Percentiles rank a stretch among this genome's conserved stretches.
These are phyloP conservation scores for Phytophthora quininea DNA, from an alignment of 352 stramenopile species.

Conservation along the genomic window DNA sequence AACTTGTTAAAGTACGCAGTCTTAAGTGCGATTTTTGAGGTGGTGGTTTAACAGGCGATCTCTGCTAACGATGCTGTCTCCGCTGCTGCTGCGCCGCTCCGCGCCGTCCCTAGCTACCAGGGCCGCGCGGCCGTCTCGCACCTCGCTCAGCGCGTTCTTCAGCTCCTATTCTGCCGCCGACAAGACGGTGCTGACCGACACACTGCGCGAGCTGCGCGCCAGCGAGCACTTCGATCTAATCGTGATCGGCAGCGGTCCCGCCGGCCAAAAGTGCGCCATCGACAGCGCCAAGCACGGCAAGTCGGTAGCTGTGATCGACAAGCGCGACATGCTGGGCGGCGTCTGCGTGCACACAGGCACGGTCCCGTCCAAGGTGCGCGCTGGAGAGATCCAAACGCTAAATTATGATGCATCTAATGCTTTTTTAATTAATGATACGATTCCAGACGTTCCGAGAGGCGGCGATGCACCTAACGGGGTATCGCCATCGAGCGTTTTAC, in stretches of 20 bases:
- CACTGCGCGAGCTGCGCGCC: conserved; percentile 80
- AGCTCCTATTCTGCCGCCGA: conserved; percentile 8
- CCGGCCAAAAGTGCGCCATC: conserved; percentile 90
- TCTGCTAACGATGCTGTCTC: background rate
- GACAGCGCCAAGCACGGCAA: conserved; percentile 89
- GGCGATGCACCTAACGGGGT: conserved; percentile 87
- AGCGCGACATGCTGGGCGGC: conserved; percentile 86
- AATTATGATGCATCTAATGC: background rate
- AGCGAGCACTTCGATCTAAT: conserved; percentile 91
- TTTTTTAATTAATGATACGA: background rate
- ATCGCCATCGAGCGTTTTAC: conserved; percentile 91
- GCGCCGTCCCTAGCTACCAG: conserved; percentile 12
- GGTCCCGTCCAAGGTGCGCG: conserved; percentile 77
- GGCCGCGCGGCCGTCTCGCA: conserved; percentile 10
- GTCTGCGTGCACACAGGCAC: conserved; percentile 92
- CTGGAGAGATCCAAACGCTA: background rate
- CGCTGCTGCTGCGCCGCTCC: conserved; percentile 33
- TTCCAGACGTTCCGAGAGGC: conserved; percentile 90
- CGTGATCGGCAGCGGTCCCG: conserved; percentile 88
- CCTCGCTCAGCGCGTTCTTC: conserved; percentile 8
- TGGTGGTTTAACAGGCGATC: conserved; percentile 5
- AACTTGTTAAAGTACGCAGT: background rate
- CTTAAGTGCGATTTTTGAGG: conserved; percentile 3
- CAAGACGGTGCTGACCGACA: conserved; percentile 52
- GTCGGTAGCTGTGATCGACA: conserved; percentile 88